Base-by-base conservation (phyloP, 2,329 filamentous ascomycete species). In the Neopestalotiopsis sp. region DNA sequence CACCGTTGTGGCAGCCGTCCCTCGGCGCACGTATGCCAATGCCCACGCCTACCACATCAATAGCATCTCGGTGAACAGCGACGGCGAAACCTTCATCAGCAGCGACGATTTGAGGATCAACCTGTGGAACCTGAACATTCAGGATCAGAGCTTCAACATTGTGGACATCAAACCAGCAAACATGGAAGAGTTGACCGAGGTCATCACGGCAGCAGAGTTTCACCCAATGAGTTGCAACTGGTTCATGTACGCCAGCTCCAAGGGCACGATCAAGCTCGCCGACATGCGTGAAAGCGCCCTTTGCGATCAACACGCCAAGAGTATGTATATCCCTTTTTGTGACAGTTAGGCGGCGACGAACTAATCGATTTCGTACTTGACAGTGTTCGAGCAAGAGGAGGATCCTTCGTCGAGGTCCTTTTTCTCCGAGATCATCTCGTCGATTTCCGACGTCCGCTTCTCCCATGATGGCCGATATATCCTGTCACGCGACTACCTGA, bases 171-270 rank as follows among this genome's bases (percentile, higher is more conserved):
- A 99, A 83, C 96, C 96, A 9, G 96, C 96, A 56, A 99, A 99
- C 81, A 99, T 99, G 96, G 96, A 99, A 83, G 96, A 99, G 84
- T 87, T 99, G 73, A 99, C 96, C 0, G 96, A 99, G 82, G 96
- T 99, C 75, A 98, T 99, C 78, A 99, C 96, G 13, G 96, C 96
- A 57, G 96, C 96, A 67, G 96, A 99, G 79, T 99, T 99, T 78
- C 96, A 99, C 79, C 96, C 96, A 5, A 86, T 91, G 77, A 97
- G 95, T 85, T 99, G 96, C 88, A 98, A 99, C 83, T 97, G 94
- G 94, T 98, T 99, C 85, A 99, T 99, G 95, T 99, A 98, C 81
- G 96, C 96, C 75, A 98, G 95, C 82, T 98, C 95, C 69, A 99
- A 99, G 83, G 96, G 96, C 70, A 98, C 96, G 45, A 98, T 99